These are phyloP conservation scores for Hypsizygus marmoreus DNA, from an alignment of 768 basidiomycete genomes.

Conservation along the genomic window DNA sequence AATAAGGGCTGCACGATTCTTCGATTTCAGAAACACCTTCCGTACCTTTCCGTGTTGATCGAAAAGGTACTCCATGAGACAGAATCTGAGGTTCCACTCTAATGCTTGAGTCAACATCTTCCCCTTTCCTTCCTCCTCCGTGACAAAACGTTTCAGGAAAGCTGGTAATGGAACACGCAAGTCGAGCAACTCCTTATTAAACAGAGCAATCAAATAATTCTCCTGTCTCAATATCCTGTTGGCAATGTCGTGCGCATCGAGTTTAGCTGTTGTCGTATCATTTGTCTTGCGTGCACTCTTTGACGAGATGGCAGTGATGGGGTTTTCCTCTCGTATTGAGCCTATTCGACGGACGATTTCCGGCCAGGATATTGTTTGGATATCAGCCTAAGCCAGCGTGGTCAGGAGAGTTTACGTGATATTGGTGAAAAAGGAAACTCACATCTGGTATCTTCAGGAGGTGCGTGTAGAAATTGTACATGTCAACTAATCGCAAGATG, in stretches of 20 bases:
- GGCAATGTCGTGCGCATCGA: conserved; percentile 97
- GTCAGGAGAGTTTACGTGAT: conserved; percentile 10
- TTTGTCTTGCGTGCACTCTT: conserved; percentile 49
- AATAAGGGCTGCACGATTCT: conserved; percentile 74
- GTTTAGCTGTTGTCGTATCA: conserved; percentile 75
- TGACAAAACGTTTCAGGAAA: conserved; percentile 51
- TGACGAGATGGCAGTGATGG: conserved; percentile 84
- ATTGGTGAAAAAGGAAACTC: conserved; percentile 19
- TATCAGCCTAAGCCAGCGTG: conserved; percentile 69
- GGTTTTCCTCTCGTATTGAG: conserved; percentile 89
- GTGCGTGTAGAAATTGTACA: conserved; percentile 96
- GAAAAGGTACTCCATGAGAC: conserved; percentile 93
- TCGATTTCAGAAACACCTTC: conserved; percentile 87
- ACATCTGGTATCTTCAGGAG: conserved; percentile 95
- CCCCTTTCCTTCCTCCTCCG: conserved; percentile 63
- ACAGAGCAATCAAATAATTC: conserved; percentile 96
- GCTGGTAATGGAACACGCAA: conserved; percentile 79
- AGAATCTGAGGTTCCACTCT: conserved; percentile 97
- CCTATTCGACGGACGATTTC: conserved; percentile 91
- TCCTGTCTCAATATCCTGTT: conserved; percentile 98
- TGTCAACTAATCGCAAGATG: conserved; percentile 80
- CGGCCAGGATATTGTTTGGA: conserved; percentile 97
- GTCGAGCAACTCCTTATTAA: conserved; percentile 95
- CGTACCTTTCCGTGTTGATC: conserved; percentile 88
- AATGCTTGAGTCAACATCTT: conserved; percentile 84